Evolutionary conservation across 176 grass and related monocot genomes (phyloP).

Genomic region (Musa troglodytarum): DNA sequence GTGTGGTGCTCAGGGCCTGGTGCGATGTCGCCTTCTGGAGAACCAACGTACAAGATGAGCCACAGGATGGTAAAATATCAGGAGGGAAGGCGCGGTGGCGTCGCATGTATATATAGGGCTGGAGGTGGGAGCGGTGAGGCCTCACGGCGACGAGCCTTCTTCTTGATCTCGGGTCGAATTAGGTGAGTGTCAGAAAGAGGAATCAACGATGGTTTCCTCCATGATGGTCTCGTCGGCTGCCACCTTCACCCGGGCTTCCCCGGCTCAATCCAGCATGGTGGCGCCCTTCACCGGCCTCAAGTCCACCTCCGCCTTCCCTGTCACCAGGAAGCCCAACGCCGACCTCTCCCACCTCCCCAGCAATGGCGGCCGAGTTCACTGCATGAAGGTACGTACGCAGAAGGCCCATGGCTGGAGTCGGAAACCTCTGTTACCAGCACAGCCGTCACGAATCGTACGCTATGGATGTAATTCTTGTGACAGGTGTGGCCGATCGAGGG

Average conservation of each 20-base stretch:
- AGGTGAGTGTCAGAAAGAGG: neutral
- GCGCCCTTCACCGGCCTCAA: slow-evolving; percentile 7
- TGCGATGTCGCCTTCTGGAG: neutral
- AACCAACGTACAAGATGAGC: neutral
- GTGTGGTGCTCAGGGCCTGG: neutral
- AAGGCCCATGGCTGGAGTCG: neutral
- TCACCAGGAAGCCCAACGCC: slow-evolving; percentile 5
- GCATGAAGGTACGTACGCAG: neutral
- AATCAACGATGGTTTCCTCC: neutral
- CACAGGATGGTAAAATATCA: neutral
- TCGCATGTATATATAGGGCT: neutral
- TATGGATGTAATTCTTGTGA: neutral
- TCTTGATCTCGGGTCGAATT: neutral
- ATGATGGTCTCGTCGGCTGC: neutral
- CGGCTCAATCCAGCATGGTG: slow-evolving; percentile 1
- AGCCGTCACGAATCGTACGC: neutral
- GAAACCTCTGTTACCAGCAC: neutral
- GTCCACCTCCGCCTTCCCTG: slow-evolving; percentile 6
- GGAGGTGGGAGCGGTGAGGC: neutral
- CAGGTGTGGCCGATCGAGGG: slow-evolving; percentile 12
- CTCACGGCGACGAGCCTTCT: neutral
- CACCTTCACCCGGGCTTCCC: slow-evolving; percentile 1
- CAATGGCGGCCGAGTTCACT: slow-evolving; percentile 10
- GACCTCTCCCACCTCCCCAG: slow-evolving; percentile 11
- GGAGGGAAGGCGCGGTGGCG: neutral